A percentile compares a stretch with the other conserved stretches of the same genome.
Evolutionary conservation across 768 basidiomycete genomes (phyloP).

Genomic region (Collybiopsis confluens): DNA sequence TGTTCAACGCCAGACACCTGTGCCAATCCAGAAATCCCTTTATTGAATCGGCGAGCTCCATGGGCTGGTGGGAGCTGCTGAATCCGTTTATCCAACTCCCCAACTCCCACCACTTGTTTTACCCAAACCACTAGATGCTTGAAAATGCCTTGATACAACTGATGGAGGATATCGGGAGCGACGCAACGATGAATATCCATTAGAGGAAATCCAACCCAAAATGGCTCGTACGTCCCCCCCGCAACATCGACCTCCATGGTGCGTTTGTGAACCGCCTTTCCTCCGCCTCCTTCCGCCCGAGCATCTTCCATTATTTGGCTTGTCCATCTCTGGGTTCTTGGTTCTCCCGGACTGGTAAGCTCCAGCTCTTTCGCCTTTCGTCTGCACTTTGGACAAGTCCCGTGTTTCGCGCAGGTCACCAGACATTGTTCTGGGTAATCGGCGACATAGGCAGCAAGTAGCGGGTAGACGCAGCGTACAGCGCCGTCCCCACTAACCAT

Average conservation of each 20-base stretch:
- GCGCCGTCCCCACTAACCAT: slow-evolving; percentile 12
- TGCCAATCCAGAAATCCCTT: background rate
- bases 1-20: background rate
- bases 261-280: too few species aligned
- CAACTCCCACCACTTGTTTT: slow-evolving; percentile 3
- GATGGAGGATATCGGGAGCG: background rate
- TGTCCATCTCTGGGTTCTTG: too few species aligned
- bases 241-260: background rate
- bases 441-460: slow-evolving; percentile 9
- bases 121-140: background rate
- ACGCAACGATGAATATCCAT: background rate
- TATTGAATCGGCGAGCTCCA: background rate
- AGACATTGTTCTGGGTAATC: slow-evolving; percentile 4
- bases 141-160: background rate
- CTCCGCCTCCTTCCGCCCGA: too few species aligned
- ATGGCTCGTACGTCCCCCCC: background rate
- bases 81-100: background rate
- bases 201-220: background rate
- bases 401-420: slow-evolving; percentile 5
- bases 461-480: background rate
- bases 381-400: slow-evolving; percentile 9
- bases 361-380: slow-evolving; percentile 3
- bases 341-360: background rate
- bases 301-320: too few species aligned
- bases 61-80: background rate